Conservation (phyloP, 2,329 filamentous ascomycete species). For the Rhynchosporium graminicola region DNA sequence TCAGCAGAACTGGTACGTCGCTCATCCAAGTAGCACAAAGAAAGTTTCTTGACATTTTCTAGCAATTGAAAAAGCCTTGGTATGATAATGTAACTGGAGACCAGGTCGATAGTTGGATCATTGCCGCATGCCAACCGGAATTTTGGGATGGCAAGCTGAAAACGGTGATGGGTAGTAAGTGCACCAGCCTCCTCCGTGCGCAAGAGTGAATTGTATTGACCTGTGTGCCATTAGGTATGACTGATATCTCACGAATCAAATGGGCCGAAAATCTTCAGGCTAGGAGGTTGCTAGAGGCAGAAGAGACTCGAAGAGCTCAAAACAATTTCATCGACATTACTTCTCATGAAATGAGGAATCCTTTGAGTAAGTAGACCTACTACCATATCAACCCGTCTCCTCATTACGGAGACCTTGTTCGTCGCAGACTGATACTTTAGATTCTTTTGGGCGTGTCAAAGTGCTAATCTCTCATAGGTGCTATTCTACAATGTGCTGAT, state of each 20-base stretch:
- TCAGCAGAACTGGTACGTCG: conserved; percentile 60
- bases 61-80: conserved; percentile 59
- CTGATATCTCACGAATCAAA: conserved; percentile 68
- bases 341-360: conserved; percentile 73
- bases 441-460: background rate
- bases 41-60: background rate
- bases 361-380: conserved; percentile 73
- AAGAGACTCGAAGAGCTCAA: conserved; percentile 66
- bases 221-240: conserved; percentile 67
- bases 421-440: background rate
- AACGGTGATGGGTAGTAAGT: conserved; percentile 62
- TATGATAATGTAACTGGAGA: conserved; percentile 59
- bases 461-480: conserved; percentile 45
- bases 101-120: conserved; percentile 64
- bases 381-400: background rate
- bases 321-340: conserved; percentile 80
- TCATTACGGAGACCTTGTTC: background rate
- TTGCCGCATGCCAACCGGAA: conserved; percentile 75
- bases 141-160: conserved; percentile 66
- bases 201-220: conserved; percentile 43
- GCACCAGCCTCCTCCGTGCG: background rate
- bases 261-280: conserved; percentile 29
- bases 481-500: conserved; percentile 74
- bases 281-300: conserved; percentile 50
- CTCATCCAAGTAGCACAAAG: too few relatives aligned